A percentile compares a stretch with the other conserved stretches of the same genome.
Evolutionary conservation across 306 rosid species (phyloP).

Genomic region (Corylus heterophylla): DNA sequence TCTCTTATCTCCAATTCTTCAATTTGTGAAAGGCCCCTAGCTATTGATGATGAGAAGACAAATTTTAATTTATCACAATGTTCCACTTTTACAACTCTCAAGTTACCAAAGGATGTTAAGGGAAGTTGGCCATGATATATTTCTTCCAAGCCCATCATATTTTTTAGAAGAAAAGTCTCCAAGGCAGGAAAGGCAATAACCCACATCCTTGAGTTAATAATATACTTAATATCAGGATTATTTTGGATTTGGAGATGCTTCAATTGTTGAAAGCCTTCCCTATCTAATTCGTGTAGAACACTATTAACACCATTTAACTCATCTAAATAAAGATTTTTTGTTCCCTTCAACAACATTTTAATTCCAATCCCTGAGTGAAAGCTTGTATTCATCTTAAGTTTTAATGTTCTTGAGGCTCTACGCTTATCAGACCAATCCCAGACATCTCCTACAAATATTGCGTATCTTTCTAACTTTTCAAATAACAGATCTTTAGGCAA

Average conservation of each 20-base stretch:
- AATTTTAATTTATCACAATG: background rate
- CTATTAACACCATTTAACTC: background rate
- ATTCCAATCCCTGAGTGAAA: background rate
- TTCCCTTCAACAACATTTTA: background rate
- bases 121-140: background rate
- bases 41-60: slow-evolving; percentile 3
- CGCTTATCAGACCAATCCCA: background rate
- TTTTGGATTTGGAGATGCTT: slow-evolving; percentile 3
- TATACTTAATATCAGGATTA: background rate
- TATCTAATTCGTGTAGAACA: background rate
- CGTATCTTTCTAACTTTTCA: background rate
- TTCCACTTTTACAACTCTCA: background rate
- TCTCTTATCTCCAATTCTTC: slow-evolving; percentile 1
- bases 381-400: background rate
- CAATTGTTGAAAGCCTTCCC: background rate
- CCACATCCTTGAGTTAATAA: background rate
- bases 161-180: background rate
- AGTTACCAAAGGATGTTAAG: background rate
- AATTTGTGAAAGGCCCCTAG: slow-evolving; percentile 3
- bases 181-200: background rate
- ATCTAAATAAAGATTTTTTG: background rate
- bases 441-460: background rate
- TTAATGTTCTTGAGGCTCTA: background rate
- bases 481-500: background rate
- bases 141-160: background rate